phyloP scores from a whole-genome alignment of 1,139 yeast species.

The Blastobotrys serpentis region DNA sequence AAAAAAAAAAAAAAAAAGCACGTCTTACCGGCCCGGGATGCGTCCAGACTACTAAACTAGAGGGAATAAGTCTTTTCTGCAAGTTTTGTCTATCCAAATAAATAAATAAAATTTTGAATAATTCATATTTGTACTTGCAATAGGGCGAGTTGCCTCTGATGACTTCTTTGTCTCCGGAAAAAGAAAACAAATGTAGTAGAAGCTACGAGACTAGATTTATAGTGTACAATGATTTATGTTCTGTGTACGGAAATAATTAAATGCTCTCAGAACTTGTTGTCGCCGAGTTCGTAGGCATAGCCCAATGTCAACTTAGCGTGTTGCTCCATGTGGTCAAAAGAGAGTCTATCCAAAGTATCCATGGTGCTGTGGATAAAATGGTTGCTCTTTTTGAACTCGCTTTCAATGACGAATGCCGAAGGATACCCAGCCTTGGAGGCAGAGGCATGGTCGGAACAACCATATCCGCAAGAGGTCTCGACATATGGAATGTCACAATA shows the following conservation, averaged over 20 bases:
- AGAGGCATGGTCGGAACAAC: conserved; percentile 90
- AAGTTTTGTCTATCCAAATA: too few relatives aligned
- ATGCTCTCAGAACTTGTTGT: conserved; percentile 31
- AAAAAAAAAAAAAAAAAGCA: too few relatives aligned
- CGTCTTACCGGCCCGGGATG: neutral
- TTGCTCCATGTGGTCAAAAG: conserved; percentile 72
- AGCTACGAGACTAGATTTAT: too few relatives aligned
- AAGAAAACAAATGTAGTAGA: too few relatives aligned
- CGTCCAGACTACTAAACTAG: too few relatives aligned
- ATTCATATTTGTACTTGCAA: too few relatives aligned
- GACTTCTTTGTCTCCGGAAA: too few relatives aligned
- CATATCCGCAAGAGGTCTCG: conserved; percentile 84
- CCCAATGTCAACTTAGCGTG: conserved; percentile 76
- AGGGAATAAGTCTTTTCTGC: too few relatives aligned
- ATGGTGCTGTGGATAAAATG: conserved; percentile 71
- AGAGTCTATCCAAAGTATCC: conserved; percentile 81
- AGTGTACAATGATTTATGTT: too few relatives aligned
- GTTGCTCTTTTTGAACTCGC: conserved; percentile 60
- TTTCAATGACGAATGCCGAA: conserved; percentile 76
- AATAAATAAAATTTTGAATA: too few relatives aligned
- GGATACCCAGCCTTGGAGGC: conserved; percentile 84
- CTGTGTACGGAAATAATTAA: neutral
- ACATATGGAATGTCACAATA: conserved; percentile 68
- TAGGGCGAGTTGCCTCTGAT: too few relatives aligned
- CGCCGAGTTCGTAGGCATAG: conserved; percentile 63